Conservation (phyloP, 2,329 filamentous ascomycete genomes). For the Aspergillus sp. region DNA sequence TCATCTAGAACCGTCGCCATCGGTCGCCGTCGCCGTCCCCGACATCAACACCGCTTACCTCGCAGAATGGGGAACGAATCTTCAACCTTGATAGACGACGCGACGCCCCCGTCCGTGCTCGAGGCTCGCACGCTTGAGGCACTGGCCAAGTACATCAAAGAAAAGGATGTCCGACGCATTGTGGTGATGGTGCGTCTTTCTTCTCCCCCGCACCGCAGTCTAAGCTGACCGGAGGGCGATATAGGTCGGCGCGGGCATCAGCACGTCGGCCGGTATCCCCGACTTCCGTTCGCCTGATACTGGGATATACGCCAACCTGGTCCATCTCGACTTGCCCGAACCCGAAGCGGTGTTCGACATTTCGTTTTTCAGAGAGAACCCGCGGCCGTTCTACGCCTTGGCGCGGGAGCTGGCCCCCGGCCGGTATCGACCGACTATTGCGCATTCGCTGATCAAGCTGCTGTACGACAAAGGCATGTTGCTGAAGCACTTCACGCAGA, state of each 20-base stretch:
- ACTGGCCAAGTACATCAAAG: slow-evolving; percentile 77
- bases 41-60: slow-evolving; percentile 18
- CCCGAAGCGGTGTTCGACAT: slow-evolving; percentile 96
- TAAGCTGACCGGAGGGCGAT: neutral
- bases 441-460: slow-evolving; percentile 83
- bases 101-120: slow-evolving; percentile 64
- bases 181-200: slow-evolving; percentile 67
- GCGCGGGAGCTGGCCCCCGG: slow-evolving; percentile 92
- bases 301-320: slow-evolving; percentile 89
- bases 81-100: slow-evolving; percentile 65
- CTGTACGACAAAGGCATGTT: slow-evolving; percentile 77
- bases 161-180: slow-evolving; percentile 66
- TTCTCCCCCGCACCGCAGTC: slow-evolving; percentile 6
- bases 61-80: slow-evolving; percentile 79
- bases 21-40: slow-evolving; percentile 23
- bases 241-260: slow-evolving; percentile 80
- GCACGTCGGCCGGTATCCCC: slow-evolving; percentile 62
- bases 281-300: slow-evolving; percentile 94
- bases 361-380: slow-evolving; percentile 78
- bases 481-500: slow-evolving; percentile 90
- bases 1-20: slow-evolving; percentile 12
- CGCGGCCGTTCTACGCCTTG: slow-evolving; percentile 86
- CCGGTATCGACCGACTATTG: slow-evolving; percentile 81
- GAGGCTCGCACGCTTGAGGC: slow-evolving; percentile 67
- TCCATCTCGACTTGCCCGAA: slow-evolving; percentile 78